These are phyloP conservation scores for Eucalyptus virginea DNA, from an alignment of 345 rosid genomes.

Conservation along the genomic window DNA sequence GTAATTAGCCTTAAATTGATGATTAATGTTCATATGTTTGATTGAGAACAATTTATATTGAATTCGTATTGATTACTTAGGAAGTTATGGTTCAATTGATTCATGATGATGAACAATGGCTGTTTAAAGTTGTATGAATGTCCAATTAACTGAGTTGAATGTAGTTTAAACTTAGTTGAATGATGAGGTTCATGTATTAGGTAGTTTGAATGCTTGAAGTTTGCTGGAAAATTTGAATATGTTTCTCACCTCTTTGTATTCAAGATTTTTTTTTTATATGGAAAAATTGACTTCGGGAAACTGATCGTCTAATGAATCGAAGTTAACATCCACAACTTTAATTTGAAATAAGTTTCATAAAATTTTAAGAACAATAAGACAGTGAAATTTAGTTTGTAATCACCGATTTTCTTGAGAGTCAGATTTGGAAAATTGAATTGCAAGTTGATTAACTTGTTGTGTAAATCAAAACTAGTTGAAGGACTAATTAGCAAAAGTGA, in stretches of 20 bases:
- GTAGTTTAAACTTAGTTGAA: no score
- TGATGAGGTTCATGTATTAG: neutral
- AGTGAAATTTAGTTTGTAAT: neutral
- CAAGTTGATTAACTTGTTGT: neutral
- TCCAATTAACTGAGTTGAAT: neutral
- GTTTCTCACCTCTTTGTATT: neutral
- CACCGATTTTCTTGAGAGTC: rapidly evolving
- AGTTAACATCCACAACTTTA: neutral
- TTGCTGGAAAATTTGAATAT: neutral
- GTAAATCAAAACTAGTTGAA: neutral
- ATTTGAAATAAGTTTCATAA: neutral
- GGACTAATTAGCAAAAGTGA: neutral
- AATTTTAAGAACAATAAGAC: neutral
- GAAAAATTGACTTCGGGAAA: no score
- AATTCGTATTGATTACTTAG: no score
- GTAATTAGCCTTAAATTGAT: neutral
- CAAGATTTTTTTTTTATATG: neutral
- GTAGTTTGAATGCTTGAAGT: neutral
- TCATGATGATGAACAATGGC: neutral
- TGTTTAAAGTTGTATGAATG: no score
- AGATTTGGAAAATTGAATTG: no score
- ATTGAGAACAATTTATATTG: neutral
- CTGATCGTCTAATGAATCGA: neutral
- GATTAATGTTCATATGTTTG: neutral
- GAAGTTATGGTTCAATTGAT: neutral